phyloP scores from a whole-genome alignment of 169 alveolate species.

The Plasmodium adleri region DNA sequence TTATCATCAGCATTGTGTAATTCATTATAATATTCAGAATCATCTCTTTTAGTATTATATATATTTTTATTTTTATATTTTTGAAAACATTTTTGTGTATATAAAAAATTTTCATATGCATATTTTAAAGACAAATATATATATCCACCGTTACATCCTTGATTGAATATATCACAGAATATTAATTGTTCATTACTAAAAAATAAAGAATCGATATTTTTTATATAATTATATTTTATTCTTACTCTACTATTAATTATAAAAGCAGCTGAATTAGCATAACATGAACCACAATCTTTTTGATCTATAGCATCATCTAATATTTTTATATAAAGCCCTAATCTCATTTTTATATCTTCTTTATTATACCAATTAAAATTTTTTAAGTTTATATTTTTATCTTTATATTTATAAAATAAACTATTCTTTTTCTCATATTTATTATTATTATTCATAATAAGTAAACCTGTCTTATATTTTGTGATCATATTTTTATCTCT shows the following conservation, averaged over 20 bases:
- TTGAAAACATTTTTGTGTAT: conserved; percentile 53
- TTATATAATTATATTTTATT: conserved; percentile 59
- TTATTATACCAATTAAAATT: conserved; percentile 69
- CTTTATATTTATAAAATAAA: conserved; percentile 26
- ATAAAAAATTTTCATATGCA: conserved; percentile 69
- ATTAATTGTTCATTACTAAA: conserved; percentile 56
- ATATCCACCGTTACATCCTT: conserved; percentile 73
- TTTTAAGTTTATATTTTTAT: conserved; percentile 22
- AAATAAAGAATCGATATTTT: conserved; percentile 36
- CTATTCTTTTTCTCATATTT: conserved; percentile 49
- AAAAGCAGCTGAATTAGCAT: conserved; percentile 62
- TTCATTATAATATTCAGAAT: background rate
- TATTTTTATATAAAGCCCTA: conserved; percentile 35
- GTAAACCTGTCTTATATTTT: background rate
- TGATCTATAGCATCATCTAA: conserved; percentile 68
- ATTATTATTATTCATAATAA: background rate
- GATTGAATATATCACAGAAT: conserved; percentile 54
- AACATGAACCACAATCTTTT: conserved; percentile 68
- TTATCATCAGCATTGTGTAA: conserved; percentile 14
- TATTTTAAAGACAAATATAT: conserved; percentile 62
- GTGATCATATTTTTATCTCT: too few relatives aligned
- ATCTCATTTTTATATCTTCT: conserved; percentile 53
- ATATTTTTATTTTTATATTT: conserved; percentile 8
- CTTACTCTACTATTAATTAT: conserved; percentile 70
- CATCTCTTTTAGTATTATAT: background rate